These are phyloP conservation scores for Anethum foeniculum DNA, from an alignment of 140 eudicot genomes.

Conservation along the genomic window DNA sequence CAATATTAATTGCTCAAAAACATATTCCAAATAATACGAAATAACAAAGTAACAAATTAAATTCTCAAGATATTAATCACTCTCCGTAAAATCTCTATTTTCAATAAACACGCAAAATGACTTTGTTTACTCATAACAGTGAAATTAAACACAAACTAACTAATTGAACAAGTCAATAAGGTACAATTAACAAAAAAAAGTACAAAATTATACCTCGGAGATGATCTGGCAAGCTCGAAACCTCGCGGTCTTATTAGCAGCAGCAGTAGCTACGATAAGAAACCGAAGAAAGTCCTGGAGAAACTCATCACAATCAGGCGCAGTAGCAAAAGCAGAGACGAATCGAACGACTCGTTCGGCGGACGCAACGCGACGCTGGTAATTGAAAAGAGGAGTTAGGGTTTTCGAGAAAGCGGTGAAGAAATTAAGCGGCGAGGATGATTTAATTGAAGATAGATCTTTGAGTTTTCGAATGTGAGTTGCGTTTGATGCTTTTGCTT, in stretches of 20 bases:
- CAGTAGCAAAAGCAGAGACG: conserved; percentile 44
- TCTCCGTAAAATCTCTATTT: not conserved
- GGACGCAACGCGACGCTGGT: conserved; percentile 61
- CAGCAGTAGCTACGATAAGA: conserved; percentile 44
- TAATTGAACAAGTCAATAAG: not conserved
- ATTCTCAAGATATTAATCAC: too few relatives aligned
- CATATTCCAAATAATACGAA: too few relatives aligned
- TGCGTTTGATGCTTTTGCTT: conserved; percentile 60
- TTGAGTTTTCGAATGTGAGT: conserved; percentile 82
- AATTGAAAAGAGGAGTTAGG: conserved; percentile 59
- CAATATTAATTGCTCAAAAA: not conserved
- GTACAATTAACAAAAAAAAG: not conserved
- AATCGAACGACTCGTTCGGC: conserved; percentile 72
- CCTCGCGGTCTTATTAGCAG: conserved; percentile 70
- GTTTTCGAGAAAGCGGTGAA: conserved; percentile 56
- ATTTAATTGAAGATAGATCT: conserved; percentile 55
- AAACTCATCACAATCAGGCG: conserved; percentile 27
- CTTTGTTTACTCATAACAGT: not conserved
- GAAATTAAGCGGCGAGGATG: conserved; percentile 37
- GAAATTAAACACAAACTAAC: too few relatives aligned
- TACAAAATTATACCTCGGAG: conserved; percentile 49
- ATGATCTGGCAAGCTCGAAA: conserved; percentile 90
- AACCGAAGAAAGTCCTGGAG: conserved; percentile 57
- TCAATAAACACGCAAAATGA: not conserved
- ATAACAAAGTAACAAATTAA: too few relatives aligned